Percentiles rank a stretch among this genome's conserved stretches.
Conservation (phyloP, 1,284 basidiomycete species). For the Ceratobasidium sp. region DNA sequence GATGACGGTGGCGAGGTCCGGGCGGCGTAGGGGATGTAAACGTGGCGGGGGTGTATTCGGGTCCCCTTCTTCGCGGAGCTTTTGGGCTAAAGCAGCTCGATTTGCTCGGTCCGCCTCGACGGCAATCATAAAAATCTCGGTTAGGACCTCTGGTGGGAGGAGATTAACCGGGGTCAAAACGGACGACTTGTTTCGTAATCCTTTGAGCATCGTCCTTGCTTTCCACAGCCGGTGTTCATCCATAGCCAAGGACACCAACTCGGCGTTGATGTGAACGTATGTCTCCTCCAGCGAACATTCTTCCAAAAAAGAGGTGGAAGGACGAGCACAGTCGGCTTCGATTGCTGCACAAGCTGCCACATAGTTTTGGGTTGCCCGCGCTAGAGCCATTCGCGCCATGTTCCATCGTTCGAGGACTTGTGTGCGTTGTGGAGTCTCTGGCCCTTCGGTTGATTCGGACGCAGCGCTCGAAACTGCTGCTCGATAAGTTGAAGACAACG, state of each 20-base stretch:
- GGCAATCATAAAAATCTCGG: slow-evolving; percentile 17
- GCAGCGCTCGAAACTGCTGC: not conserved
- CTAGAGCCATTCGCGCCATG: slow-evolving; percentile 15
- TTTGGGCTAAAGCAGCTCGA: not conserved
- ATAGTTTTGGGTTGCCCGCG: slow-evolving; percentile 7
- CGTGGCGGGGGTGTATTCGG: not conserved
- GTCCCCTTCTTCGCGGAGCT: slow-evolving; percentile 1
- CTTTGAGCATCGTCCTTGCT: slow-evolving; percentile 9
- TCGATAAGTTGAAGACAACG: slow-evolving; percentile 5
- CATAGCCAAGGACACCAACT: not conserved
- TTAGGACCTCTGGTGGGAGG: slow-evolving; percentile 22
- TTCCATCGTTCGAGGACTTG: slow-evolving; percentile 11
- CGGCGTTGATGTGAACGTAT: not conserved
- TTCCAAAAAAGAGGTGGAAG: not conserved
- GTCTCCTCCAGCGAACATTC: not conserved
- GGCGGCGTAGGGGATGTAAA: not conserved
- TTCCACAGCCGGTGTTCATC: slow-evolving; percentile 16
- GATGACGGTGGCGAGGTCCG: slow-evolving; percentile 26
- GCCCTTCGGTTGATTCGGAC: slow-evolving; percentile 1
- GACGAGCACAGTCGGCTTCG: slow-evolving; percentile 19
- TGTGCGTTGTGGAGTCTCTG: not conserved
- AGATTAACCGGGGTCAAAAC: slow-evolving; percentile 19
- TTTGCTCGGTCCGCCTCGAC: slow-evolving; percentile 9
- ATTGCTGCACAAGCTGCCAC: slow-evolving; percentile 3
- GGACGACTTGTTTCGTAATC: slow-evolving; percentile 15